Evolutionary conservation across 139 green algal genomes (phyloP).

Genomic region (Chlamydomonas sphaeroides): DNA sequence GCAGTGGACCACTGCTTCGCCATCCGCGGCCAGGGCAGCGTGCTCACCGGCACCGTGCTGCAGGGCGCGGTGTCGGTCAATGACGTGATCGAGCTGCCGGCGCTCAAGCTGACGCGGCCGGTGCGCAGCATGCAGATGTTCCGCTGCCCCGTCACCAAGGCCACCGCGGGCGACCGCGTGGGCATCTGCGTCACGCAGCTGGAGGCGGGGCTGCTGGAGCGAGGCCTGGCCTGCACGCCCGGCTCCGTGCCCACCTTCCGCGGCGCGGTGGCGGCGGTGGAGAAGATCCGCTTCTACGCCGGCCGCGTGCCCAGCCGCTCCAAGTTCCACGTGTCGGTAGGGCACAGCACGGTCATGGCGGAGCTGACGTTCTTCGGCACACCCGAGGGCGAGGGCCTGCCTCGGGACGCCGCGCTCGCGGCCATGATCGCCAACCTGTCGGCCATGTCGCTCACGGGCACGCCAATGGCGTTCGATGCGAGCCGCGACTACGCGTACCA

Average conservation of each 20-base stretch:
- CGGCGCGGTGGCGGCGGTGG: slow-evolving; percentile 76
- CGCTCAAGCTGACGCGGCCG: slow-evolving; percentile 61
- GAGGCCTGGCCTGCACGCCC: slow-evolving; percentile 80
- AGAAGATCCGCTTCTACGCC: slow-evolving; percentile 82
- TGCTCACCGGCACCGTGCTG: slow-evolving; percentile 90
- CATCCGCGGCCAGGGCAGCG: slow-evolving; percentile 92
- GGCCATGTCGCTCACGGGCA: slow-evolving; percentile 24
- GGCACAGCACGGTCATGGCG: slow-evolving; percentile 89
- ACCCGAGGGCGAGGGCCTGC: slow-evolving; percentile 47
- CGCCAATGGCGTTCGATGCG: slow-evolving; percentile 63
- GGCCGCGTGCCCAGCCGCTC: slow-evolving; percentile 57
- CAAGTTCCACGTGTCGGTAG: slow-evolving; percentile 87
- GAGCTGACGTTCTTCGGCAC: slow-evolving; percentile 82
- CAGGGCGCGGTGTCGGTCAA: slow-evolving; percentile 69
- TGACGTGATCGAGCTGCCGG: slow-evolving; percentile 87
- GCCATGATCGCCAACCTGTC: slow-evolving; percentile 53
- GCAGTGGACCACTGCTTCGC: slow-evolving; percentile 96
- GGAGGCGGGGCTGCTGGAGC: slow-evolving; percentile 83
- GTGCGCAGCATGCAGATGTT: slow-evolving; percentile 89
- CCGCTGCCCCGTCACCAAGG: not conserved
- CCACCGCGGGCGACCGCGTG: slow-evolving; percentile 75
- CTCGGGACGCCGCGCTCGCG: slow-evolving; percentile 34
- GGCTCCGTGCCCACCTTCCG: slow-evolving; percentile 79
- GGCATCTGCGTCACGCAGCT: slow-evolving; percentile 93
- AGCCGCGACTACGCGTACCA: slow-evolving; percentile 78